Evolutionary conservation across 2,329 filamentous ascomycete genomes (phyloP).

Genomic region (Fonsecaea nubica): DNA sequence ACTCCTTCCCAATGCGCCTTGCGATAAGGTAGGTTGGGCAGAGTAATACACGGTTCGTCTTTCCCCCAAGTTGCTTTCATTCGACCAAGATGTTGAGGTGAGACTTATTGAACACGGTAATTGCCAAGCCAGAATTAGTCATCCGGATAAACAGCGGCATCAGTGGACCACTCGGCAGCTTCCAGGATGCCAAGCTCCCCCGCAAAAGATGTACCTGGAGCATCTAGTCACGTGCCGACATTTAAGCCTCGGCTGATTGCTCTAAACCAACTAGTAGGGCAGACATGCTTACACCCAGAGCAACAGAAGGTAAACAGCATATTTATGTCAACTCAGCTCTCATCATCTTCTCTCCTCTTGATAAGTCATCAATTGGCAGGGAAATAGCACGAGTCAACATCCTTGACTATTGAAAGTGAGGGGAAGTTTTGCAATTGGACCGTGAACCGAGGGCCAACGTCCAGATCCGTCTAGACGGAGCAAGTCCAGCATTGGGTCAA

Average conservation of each 20-base stretch:
- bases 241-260: neutral
- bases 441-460: constrained; percentile 9
- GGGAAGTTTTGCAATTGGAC: neutral
- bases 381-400: neutral
- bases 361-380: neutral
- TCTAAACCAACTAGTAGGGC: neutral
- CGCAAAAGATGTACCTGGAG: neutral
- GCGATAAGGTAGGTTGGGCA: neutral
- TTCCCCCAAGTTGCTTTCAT: neutral
- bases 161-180: neutral
- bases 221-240: neutral
- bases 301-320: neutral
- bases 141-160: neutral
- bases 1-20: neutral
- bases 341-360: neutral
- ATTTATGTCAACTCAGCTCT: neutral
- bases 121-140: neutral
- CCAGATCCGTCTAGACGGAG: neutral
- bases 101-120: neutral
- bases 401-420: neutral
- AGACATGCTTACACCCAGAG: neutral
- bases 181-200: neutral
- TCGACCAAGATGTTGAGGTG: neutral
- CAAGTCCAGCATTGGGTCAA: neutral
- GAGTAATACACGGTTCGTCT: neutral